These are phyloP conservation scores for Phyllosticta ampelicida DNA, from an alignment of 2,329 filamentous ascomycete genomes.

Conservation along the genomic window DNA sequence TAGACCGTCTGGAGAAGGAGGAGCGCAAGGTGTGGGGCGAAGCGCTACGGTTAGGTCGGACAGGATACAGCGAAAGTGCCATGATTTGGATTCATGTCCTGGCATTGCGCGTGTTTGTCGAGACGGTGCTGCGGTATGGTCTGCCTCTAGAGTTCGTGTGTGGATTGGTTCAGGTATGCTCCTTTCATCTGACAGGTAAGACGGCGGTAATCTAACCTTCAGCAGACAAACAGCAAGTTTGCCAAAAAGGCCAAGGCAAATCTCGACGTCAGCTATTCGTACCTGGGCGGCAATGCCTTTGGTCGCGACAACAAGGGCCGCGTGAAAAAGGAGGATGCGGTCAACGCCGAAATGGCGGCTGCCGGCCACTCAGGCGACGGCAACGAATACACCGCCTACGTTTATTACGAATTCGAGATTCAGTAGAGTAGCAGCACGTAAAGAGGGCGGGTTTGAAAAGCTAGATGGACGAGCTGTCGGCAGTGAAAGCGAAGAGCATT, in stretches of 20 bases:
- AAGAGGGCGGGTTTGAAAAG: not conserved
- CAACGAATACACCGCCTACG: conserved; percentile 85
- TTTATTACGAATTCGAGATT: conserved; percentile 92
- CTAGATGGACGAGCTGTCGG: not conserved
- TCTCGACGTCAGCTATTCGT: conserved; percentile 77
- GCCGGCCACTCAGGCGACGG: conserved; percentile 58
- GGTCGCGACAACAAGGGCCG: conserved; percentile 86
- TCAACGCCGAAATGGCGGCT: conserved; percentile 74
- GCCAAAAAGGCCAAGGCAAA: conserved; percentile 56
- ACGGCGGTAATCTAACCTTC: not conserved
- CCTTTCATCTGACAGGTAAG: not conserved
- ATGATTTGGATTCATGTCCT: conserved; percentile 95
- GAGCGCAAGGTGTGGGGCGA: conserved; percentile 91
- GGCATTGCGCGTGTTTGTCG: conserved; percentile 86
- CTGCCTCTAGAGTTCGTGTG: conserved; percentile 83
- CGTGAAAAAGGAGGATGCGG: conserved; percentile 76
- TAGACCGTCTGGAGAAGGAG: conserved; percentile 70
- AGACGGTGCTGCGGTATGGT: conserved; percentile 94
- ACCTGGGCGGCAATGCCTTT: conserved; percentile 89
- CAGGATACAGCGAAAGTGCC: conserved; percentile 90
- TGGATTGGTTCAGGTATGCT: conserved; percentile 68
- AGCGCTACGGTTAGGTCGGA: conserved; percentile 72
- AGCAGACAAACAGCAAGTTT: conserved; percentile 69
- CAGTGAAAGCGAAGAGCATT: not conserved
- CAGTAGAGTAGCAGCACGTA: conserved; percentile 2